These are phyloP conservation scores for Hyparrhenia diplandra DNA, from an alignment of 176 grass and related monocot species.

Conservation along the genomic window DNA sequence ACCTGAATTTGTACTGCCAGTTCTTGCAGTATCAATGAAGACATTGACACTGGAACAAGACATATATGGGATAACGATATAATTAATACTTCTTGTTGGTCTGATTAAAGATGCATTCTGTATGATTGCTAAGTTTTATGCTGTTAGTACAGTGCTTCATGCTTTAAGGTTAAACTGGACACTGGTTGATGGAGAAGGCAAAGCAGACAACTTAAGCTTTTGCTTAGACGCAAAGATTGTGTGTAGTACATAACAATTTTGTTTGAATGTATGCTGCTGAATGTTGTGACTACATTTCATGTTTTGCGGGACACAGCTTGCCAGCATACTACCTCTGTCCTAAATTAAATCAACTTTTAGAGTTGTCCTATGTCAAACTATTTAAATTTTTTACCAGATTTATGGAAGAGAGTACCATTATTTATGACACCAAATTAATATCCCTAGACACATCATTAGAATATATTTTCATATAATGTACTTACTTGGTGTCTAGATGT, in stretches of 20 bases:
- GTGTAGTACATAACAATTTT: background rate
- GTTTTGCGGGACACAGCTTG: background rate
- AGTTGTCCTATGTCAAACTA: background rate
- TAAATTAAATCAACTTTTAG: background rate
- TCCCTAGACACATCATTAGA: background rate
- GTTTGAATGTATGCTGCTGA: background rate
- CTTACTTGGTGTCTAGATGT: background rate
- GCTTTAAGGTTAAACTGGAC: background rate
- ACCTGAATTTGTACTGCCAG: background rate
- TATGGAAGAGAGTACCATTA: background rate
- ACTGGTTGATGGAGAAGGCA: background rate
- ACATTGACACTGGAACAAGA: slow-evolving; percentile 9
- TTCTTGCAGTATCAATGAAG: background rate
- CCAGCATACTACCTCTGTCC: background rate
- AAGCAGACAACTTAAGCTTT: slow-evolving; percentile 1
- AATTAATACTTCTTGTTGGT: background rate
- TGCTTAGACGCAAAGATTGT: slow-evolving; percentile 8
- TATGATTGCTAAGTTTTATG: background rate
- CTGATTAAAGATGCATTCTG: background rate
- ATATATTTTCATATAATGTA: background rate
- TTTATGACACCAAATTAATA: background rate
- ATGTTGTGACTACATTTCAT: background rate
- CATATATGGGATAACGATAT: background rate
- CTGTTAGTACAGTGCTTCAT: background rate
- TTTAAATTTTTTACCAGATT: background rate